Evolutionary conservation across 495 filamentous ascomycete species (phyloP).

Genomic region (Penicillium egyptiacum): DNA sequence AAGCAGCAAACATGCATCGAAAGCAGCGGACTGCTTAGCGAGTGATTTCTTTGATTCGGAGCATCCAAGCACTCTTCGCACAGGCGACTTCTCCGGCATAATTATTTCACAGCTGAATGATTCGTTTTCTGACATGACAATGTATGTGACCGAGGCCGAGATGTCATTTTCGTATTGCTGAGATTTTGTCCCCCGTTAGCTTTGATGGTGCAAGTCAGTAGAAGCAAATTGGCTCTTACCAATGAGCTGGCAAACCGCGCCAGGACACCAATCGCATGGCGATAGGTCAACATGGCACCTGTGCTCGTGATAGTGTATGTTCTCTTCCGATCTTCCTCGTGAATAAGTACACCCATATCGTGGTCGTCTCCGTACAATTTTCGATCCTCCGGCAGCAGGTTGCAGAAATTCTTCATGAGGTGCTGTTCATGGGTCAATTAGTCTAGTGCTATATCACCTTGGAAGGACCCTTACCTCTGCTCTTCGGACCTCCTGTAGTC

Average conservation of each 20-base stretch:
- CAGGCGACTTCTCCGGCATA: slow-evolving; percentile 73
- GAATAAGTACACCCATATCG: slow-evolving; percentile 54
- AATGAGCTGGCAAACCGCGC: slow-evolving; percentile 61
- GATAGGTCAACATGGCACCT: slow-evolving; percentile 79
- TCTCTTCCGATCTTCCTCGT: slow-evolving; percentile 53
- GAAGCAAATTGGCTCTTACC: slow-evolving; percentile 35
- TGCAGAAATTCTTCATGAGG: slow-evolving; percentile 72
- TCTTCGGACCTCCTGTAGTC: slow-evolving; percentile 56
- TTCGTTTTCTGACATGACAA: slow-evolving; percentile 54
- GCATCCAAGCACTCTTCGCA: slow-evolving; percentile 62
- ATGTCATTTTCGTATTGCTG: slow-evolving; percentile 62
- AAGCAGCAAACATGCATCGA: slow-evolving; percentile 75
- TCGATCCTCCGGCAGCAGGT: slow-evolving; percentile 71
- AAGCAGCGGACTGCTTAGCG: slow-evolving; percentile 91
- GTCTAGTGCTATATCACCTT: background rate
- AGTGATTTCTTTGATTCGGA: slow-evolving; percentile 62
- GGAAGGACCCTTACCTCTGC: slow-evolving; percentile 37
- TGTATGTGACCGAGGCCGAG: slow-evolving; percentile 59
- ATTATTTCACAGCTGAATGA: slow-evolving; percentile 79
- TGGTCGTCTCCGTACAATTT: slow-evolving; percentile 62
- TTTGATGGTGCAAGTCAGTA: background rate
- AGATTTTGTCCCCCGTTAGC: background rate
- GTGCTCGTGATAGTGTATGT: slow-evolving; percentile 64
- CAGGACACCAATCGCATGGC: slow-evolving; percentile 65
- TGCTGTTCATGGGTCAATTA: slow-evolving; percentile 21